phyloP scores from a whole-genome alignment of 768 basidiomycete species.

The Ephemerocybe angulata region DNA sequence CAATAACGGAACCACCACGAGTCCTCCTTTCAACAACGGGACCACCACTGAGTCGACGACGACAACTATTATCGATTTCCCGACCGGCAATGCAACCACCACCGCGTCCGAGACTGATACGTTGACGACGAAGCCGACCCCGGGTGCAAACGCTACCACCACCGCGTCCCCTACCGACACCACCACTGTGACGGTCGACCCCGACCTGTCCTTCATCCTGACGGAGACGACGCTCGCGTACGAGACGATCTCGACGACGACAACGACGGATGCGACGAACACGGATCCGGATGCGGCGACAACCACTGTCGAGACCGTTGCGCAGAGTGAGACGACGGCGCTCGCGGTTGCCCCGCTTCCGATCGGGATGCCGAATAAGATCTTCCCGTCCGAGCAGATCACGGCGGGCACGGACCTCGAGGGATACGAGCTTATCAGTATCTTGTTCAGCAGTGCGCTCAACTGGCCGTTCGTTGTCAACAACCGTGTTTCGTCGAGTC shows the following conservation, averaged over 20 bases:
- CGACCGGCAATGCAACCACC: neutral
- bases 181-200: conserved; percentile 32
- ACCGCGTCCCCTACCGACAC: neutral
- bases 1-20: neutral
- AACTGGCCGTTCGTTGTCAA: conserved; percentile 69
- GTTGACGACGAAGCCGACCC: too few relatives aligned
- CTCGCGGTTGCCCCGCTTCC: conserved; percentile 47
- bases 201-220: conserved; percentile 42
- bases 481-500: conserved; percentile 55
- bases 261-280: conserved; percentile 25
- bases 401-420: conserved; percentile 25
- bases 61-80: neutral
- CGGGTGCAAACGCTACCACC: neutral
- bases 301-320: conserved; percentile 23
- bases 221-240: conserved; percentile 41
- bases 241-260: conserved; percentile 28
- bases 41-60: neutral
- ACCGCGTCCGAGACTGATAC: too few relatives aligned
- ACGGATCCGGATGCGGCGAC: conserved; percentile 45
- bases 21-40: neutral
- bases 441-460: conserved; percentile 58
- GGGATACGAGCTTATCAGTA: conserved; percentile 51
- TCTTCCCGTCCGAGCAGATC: conserved; percentile 42
- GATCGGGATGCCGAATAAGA: conserved; percentile 53
- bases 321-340: conserved; percentile 17